These are phyloP conservation scores for Isatis tinctoria DNA, from an alignment of 345 rosid genomes.

Conservation along the genomic window DNA sequence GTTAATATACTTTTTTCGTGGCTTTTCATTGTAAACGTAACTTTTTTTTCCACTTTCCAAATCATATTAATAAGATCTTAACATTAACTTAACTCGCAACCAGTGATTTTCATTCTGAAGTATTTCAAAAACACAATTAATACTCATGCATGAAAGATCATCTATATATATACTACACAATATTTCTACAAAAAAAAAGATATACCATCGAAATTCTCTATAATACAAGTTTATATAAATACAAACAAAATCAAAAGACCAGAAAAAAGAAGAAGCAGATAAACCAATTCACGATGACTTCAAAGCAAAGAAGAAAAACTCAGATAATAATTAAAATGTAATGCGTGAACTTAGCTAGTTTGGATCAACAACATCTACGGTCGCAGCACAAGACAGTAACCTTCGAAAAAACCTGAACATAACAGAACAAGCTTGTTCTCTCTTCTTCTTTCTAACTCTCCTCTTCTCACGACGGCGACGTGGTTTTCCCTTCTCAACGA, in stretches of 20 bases:
- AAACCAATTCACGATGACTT: not conserved
- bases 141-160: not conserved
- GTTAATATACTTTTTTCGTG: not conserved
- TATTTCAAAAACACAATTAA: not conserved
- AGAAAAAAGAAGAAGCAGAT: not conserved
- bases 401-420: slow-evolving; percentile 42
- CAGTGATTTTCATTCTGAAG: not conserved
- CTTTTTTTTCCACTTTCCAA: not conserved
- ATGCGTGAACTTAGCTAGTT: slow-evolving; percentile 1
- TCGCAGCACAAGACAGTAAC: slow-evolving; percentile 41
- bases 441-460: slow-evolving; percentile 43
- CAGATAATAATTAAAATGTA: not conserved
- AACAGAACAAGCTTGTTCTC: slow-evolving; percentile 45
- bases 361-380: slow-evolving; percentile 43
- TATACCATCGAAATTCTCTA: not conserved
- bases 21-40: not conserved
- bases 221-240: slow-evolving; percentile 12
- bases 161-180: not conserved
- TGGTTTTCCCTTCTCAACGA: slow-evolving; percentile 33
- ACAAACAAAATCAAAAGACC: not conserved
- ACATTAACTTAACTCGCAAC: not conserved
- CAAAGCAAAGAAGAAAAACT: not conserved
- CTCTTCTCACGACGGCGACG: slow-evolving; percentile 39
- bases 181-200: not conserved
- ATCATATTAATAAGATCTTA: not conserved